Conservation (phyloP, 129 eudicot species). For the Helianthus tuberosus region DNA sequence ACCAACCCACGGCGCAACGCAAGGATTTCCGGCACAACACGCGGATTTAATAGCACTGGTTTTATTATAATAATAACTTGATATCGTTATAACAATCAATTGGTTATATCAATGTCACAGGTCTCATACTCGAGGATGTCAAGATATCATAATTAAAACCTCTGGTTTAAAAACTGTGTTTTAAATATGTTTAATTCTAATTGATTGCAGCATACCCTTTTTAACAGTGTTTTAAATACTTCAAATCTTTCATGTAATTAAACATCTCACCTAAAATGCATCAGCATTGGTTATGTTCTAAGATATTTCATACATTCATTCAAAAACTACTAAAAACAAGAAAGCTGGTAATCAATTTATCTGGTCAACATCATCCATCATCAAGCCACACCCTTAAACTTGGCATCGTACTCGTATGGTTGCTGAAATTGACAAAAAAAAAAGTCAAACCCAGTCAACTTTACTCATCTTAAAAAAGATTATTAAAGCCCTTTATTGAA, state of each 20-base stretch:
- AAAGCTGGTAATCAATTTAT: constrained; percentile 2
- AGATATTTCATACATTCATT: not conserved
- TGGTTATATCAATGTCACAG: too few relatives aligned
- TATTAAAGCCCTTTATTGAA: not conserved
- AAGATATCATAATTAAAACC: too few relatives aligned
- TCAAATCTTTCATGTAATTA: not conserved
- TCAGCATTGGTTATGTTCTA: not conserved
- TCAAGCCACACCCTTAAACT: constrained; percentile 66
- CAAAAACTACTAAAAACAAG: not conserved
- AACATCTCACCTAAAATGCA: not conserved
- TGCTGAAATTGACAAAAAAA: constrained; percentile 46
- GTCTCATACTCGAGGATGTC: too few relatives aligned
- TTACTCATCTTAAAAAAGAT: not conserved
- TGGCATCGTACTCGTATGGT: constrained; percentile 89
- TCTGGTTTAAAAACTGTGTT: too few relatives aligned
- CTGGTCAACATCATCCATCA: constrained; percentile 6
- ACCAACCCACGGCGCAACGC: too few relatives aligned
- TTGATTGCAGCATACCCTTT: too few relatives aligned
- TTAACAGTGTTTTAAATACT: too few relatives aligned
- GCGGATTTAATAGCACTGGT: too few relatives aligned
- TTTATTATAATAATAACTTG: too few relatives aligned
- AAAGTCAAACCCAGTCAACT: not conserved
- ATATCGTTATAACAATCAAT: too few relatives aligned
- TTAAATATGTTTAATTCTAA: too few relatives aligned
- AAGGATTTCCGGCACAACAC: too few relatives aligned